phyloP scores from a whole-genome alignment of 1,284 basidiomycete genomes.

The Marasmius tenuissimus region DNA sequence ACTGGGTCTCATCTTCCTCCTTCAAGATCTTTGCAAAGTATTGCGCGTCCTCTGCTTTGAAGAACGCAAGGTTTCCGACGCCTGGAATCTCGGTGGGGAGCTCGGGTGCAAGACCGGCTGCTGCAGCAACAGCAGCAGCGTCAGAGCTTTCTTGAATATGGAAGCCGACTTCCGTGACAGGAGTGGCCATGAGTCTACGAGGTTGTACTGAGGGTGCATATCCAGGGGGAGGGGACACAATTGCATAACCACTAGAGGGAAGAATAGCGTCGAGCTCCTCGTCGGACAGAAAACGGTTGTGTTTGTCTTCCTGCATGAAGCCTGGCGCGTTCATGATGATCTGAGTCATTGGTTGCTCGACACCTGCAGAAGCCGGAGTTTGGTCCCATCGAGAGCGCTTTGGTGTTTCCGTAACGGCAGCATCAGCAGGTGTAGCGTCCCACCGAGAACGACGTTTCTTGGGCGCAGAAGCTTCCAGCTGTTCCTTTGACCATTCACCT shows the following conservation, averaged over 20 bases:
- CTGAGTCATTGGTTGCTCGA: constrained; percentile 63
- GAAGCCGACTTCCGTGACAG: constrained; percentile 82
- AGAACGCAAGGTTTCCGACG: constrained; percentile 95
- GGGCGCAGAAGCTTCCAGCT: constrained; percentile 67
- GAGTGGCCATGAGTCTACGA: constrained; percentile 75
- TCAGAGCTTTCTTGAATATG: constrained; percentile 95
- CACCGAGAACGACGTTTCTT: constrained; percentile 93
- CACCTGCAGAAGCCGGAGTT: constrained; percentile 51
- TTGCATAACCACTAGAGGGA: constrained; percentile 84
- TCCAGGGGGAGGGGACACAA: constrained; percentile 92
- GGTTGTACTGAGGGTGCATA: constrained; percentile 86
- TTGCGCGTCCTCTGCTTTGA: constrained; percentile 97
- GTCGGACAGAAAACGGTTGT: constrained; percentile 92
- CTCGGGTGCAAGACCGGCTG: constrained; percentile 90
- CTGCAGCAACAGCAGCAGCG: constrained; percentile 82
- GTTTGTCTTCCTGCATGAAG: constrained; percentile 86
- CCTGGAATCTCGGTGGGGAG: constrained; percentile 99
- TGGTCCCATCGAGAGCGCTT: constrained; percentile 97
- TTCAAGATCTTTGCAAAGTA: constrained; percentile 97
- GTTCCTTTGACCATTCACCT: constrained; percentile 74
- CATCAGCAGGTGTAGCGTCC: constrained; percentile 87
- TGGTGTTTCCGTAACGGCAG: constrained; percentile 55
- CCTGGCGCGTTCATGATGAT: constrained; percentile 87
- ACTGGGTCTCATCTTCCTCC: constrained; percentile 93
- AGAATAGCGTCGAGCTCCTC: constrained; percentile 94